phyloP scores from a whole-genome alignment of 2,329 filamentous ascomycete genomes.

The Sporothrix globosa region DNA sequence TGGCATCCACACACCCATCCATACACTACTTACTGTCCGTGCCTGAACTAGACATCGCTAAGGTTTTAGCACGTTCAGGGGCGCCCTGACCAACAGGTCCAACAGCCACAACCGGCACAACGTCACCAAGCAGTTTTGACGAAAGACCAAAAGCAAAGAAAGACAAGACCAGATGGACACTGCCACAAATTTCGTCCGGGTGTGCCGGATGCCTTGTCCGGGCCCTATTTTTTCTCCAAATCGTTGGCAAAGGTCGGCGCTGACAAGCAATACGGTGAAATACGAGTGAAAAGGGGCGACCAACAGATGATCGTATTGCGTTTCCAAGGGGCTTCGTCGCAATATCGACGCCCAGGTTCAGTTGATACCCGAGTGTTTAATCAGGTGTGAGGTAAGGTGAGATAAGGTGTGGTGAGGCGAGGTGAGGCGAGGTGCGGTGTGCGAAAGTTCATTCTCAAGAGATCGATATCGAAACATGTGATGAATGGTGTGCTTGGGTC shows the following conservation, averaged over 20 bases:
- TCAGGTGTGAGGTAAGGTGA: too few species aligned
- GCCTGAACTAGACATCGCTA: constrained; percentile 19
- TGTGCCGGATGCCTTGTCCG: constrained; percentile 17
- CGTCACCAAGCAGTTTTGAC: not conserved
- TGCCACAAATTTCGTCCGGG: not conserved
- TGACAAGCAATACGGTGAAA: not conserved
- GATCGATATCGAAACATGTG: too few species aligned
- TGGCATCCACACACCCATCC: not conserved
- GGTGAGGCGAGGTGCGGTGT: too few species aligned
- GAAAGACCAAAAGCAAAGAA: constrained; percentile 8
- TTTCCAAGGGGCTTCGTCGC: too few species aligned
- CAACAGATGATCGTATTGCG: too few species aligned
- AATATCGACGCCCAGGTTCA: too few species aligned
- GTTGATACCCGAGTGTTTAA: too few species aligned
- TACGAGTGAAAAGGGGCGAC: not conserved
- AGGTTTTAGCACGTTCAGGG: constrained; percentile 18
- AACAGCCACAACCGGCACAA: not conserved
- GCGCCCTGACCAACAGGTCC: not conserved
- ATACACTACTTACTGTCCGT: not conserved
- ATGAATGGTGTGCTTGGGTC: too few species aligned
- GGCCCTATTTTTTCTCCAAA: not conserved
- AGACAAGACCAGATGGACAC: not conserved
- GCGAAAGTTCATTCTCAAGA: too few species aligned
- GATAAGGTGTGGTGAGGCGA: too few species aligned
- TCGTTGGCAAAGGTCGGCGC: too few species aligned